These are phyloP conservation scores for Fraxinus baroniana DNA, from an alignment of 305 asterid species.

Conservation along the genomic window DNA sequence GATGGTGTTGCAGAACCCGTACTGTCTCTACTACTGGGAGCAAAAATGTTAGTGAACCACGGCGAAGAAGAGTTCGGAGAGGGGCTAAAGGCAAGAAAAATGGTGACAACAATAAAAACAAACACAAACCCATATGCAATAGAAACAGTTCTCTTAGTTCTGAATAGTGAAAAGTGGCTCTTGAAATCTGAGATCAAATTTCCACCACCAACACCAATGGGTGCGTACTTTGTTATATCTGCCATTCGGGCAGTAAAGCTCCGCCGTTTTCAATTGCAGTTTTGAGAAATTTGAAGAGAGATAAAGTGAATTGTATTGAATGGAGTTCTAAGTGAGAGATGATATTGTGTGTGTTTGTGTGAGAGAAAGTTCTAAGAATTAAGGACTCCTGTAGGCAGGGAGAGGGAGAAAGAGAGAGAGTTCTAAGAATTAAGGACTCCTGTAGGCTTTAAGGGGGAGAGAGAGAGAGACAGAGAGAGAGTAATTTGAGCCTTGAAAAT, in stretches of 20 bases:
- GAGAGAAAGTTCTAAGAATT: not conserved
- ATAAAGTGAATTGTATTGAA: not conserved
- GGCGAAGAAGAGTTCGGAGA: constrained; percentile 43
- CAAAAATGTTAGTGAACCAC: constrained; percentile 40
- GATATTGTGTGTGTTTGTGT: not conserved
- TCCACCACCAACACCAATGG: constrained; percentile 40
- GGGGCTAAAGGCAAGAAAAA: constrained; percentile 46
- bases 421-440: not conserved
- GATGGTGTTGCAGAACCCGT: constrained; percentile 23
- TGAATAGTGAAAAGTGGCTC: constrained; percentile 28
- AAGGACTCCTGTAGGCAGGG: not conserved
- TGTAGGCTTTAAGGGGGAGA: not conserved
- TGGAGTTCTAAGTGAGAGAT: not conserved
- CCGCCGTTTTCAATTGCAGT: not conserved
- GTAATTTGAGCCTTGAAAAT: not conserved
- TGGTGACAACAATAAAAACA: constrained; percentile 39
- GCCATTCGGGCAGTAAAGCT: constrained; percentile 28
- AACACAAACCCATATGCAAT: constrained; percentile 40
- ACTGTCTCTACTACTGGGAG: not conserved
- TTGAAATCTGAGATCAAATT: constrained; percentile 35
- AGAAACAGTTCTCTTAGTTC: constrained; percentile 33
- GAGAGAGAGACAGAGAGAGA: not conserved
- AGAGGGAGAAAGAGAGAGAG: not conserved
- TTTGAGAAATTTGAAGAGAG: not conserved
- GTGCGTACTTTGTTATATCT: constrained; percentile 35